Evolutionary conservation across 441 rosid genomes (phyloP), one percentile per base, ranked within the genome.

Genomic region (Viola pubescens): DNA sequence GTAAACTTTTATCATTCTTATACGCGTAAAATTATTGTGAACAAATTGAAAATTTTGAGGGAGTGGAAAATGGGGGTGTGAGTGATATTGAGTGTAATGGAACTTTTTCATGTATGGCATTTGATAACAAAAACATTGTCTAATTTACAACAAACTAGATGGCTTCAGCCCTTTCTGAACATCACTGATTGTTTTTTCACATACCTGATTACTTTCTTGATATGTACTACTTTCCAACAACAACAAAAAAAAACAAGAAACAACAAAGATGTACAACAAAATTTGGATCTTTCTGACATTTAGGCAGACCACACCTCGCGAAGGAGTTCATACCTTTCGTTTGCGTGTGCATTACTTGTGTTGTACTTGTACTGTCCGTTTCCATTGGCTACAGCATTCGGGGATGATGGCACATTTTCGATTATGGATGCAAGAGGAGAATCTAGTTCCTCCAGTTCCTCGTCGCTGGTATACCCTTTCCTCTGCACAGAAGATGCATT

Each of bases 381-480:
- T 26, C 75, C 81, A 14, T 67, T 71, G 8, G 59, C 34, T 10
- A 48, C n/a, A 26, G 44, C 44, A 37, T 66, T 49, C 40, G 85
- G 73, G 11, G 85, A 78, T 14, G 59, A 46, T 4, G 69, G 74
- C 52, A 73, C 50, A 49, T 71, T 78, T 55, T 84, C 78, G 11
- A 82, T 79, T 9, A 90, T 74, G 12, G 82, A 71, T 61, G 82
- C 37, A n/a, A 91, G 80, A 61, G 90, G 89, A 62, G 80, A 85
- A 71, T 91, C 80, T 59, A 91, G 61, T 63, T 91, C 87, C 54
- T 86, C 95, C 41, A 91, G 79, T 66, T 91, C 98, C 40, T 88
- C 98, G 2, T 91, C 91, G 4, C 96, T 91, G 0, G 92, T 85
- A 61, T 91, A 88, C 52, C 98, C 95, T 83, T 80, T 88, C 75